Evolutionary conservation across 2,329 filamentous ascomycete species (phyloP).

Genomic region (Ophiostoma quercus): DNA sequence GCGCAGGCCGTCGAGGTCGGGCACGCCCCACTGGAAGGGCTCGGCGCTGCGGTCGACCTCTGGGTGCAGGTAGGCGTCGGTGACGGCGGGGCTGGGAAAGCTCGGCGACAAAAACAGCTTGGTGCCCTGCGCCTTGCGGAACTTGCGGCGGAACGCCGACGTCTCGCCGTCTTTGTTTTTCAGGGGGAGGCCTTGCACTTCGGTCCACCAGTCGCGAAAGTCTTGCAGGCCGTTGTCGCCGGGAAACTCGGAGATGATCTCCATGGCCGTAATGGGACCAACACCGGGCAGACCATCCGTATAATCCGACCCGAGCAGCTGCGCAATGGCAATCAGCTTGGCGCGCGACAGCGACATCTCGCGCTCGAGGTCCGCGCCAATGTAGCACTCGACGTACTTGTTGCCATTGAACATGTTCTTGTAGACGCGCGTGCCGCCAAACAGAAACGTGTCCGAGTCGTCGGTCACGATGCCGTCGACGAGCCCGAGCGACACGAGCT

Average conservation of each 20-base stretch:
- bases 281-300: conserved; percentile 87
- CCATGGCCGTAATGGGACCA: conserved; percentile 88
- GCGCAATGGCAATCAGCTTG: conserved; percentile 83
- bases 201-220: conserved; percentile 84
- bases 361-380: conserved; percentile 74
- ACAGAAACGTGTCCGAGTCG: conserved; percentile 93
- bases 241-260: conserved; percentile 87
- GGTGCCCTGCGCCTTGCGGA: conserved; percentile 69
- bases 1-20: conserved; percentile 79
- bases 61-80: conserved; percentile 76
- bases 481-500: conserved; percentile 76
- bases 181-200: conserved; percentile 52
- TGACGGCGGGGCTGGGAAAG: conserved; percentile 75
- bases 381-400: conserved; percentile 96
- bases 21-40: conserved; percentile 90
- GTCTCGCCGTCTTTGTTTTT: conserved; percentile 41
- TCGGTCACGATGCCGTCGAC: conserved; percentile 98
- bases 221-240: conserved; percentile 55
- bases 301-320: conserved; percentile 90
- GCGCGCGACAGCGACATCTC: conserved; percentile 83
- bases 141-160: conserved; percentile 74
- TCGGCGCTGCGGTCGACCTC: conserved; percentile 77
- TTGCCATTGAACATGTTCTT: conserved; percentile 99
- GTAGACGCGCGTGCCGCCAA: conserved; percentile 92
- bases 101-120: conserved; percentile 79